Evolutionary conservation across 23 red algal genomes (phyloP), one percentile per base, ranked within the genome.

Genomic region (Cyanidium caldarium): DNA sequence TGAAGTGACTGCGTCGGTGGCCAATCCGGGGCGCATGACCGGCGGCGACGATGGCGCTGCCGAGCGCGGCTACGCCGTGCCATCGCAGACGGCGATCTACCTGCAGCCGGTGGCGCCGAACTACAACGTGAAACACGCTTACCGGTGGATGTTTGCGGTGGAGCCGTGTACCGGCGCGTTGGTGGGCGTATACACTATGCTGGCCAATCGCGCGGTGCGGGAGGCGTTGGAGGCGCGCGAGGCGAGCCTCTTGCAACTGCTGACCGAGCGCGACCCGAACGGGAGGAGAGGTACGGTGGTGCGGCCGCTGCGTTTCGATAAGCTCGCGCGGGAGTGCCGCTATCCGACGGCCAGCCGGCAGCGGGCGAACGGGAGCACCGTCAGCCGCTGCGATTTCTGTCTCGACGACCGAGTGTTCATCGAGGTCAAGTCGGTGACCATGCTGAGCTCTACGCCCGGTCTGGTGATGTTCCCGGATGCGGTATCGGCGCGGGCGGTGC

Each of bases 341-440:
- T 25, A 28, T 25, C 51, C 51, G 5, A 28, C 13, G 7, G 23
- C 19, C 19, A 16, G 51, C 51, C 19, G 51, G 5, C 51, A 28
- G 31, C 51, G 23, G 10, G 13, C 7, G 31, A 28, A 12, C 23
- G 51, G n/a, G 7, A 7, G 10, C 21, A 12, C 7, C 7, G 7
- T 28, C 19, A 61, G 51, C 31, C 51, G 51, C 21, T 61, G 51
- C 23, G 51, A 61, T 28, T 61, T 61, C 31, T 61, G 51, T 25
- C 51, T 61, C 51, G 51, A 61, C 31, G n/a, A 61, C 5, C 51
- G 51, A 10, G 21, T 61, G 7, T 61, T 61, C 51, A 61, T 61
- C 51, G 51, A 61, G 23, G 51, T 61, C 13, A 61, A 61, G 31
- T 61, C 51, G 13, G 51, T 61, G 5, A 61, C 51, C 13, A 61